Base-by-base conservation (phyloP, 768 basidiomycete genomes). In the Rhodotorula toruloides region DNA sequence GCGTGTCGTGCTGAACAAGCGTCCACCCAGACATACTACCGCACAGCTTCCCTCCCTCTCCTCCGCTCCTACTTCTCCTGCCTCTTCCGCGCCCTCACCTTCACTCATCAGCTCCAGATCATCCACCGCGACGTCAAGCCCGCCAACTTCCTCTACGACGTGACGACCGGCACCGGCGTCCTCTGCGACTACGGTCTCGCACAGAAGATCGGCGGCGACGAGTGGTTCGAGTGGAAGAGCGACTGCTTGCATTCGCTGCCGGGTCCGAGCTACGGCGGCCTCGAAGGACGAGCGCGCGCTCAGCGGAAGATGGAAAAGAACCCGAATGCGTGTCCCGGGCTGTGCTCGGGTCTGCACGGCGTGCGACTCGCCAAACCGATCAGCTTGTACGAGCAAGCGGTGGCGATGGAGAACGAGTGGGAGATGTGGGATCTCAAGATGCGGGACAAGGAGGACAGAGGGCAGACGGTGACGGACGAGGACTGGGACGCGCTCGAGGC, bases 61-160 rank as follows among this genome's bases (percentile, higher is more conserved):
- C 85, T 97, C 54, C 90, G 88, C 75, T 79, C 84, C 49, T 99
- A 98, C 79, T 86, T 98, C 72, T 85, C 88, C 42, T 91, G 89
- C 76, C 84, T 99, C 78, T 86, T 98, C 76, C 87, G 89, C 48
- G 93, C 90, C 5, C 78, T 98, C 59, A 85, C 88, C 54, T 91
- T 94, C 74, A 87, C 91, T 32, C 93, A 98, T 76, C 80, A 84
- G 17, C 82, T 91, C 58, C 84, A 84, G 10, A 87, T 98, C 73
- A 89, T 98, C 57, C 94, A 98, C 77, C 89, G 94, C 50, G 94
- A 98, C 77, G 90, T 98, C 73, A 98, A 98, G 76, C 93, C 94
- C 29, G 94, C 93, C 65, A 98, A 98, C 77, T 98, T 98, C 77
- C 82, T 98, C 42, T 97, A 87, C 76, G 90, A 98, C 77, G 87